Evolutionary conservation across 768 basidiomycete genomes (phyloP).

Genomic region (Leccinellum rugosiceps): DNA sequence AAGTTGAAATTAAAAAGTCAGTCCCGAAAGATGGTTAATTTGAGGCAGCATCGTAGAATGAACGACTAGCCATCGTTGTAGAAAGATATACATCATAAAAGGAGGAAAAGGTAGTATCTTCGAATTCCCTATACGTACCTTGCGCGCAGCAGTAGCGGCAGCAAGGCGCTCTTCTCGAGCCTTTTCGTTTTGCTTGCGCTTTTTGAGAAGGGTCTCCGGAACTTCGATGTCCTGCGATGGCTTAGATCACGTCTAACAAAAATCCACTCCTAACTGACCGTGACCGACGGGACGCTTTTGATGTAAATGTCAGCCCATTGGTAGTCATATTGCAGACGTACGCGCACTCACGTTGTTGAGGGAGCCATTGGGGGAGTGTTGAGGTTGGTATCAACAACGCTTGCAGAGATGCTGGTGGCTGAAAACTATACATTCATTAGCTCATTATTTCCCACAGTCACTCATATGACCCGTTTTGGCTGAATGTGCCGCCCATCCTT

Average conservation of each 20-base stretch:
- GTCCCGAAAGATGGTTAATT: constrained; percentile 87
- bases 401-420: constrained; percentile 35
- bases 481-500: too few relatives aligned
- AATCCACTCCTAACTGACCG: constrained; percentile 34
- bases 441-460: constrained; percentile 24
- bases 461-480: neutral
- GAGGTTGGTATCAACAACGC: constrained; percentile 28
- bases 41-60: constrained; percentile 67
- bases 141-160: constrained; percentile 80
- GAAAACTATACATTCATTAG: constrained; percentile 36
- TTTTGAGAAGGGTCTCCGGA: constrained; percentile 99
- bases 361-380: constrained; percentile 44
- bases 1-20: constrained; percentile 34
- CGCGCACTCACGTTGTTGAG: constrained; percentile 49
- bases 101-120: constrained; percentile 12
- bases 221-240: constrained; percentile 79
- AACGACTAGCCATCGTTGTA: constrained; percentile 68
- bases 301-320: neutral
- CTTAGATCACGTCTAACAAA: constrained; percentile 13
- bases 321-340: neutral
- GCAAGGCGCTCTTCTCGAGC: constrained; percentile 89
- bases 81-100: constrained; percentile 81
- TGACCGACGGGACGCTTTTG: constrained; percentile 44
- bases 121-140: constrained; percentile 53
- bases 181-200: constrained; percentile 97